Evolutionary conservation across 306 rosid genomes (phyloP).

Genomic region (Potentilla sterilis): DNA sequence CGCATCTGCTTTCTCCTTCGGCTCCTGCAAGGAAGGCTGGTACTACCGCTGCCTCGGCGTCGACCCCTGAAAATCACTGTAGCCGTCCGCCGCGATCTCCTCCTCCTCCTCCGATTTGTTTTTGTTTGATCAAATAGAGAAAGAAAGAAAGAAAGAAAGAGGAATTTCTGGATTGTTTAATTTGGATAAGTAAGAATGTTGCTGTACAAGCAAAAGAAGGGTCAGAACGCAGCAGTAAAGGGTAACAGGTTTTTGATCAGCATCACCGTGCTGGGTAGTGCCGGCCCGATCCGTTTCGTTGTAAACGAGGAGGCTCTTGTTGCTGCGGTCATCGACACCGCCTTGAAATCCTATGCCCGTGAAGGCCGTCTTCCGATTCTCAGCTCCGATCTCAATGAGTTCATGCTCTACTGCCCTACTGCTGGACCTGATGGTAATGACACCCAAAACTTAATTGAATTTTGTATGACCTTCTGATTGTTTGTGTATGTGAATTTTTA

Average conservation of each 20-base stretch:
- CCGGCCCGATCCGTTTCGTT: slow-evolving; percentile 93
- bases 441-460: background rate
- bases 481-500: no score
- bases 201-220: slow-evolving; percentile 83
- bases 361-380: slow-evolving; percentile 90
- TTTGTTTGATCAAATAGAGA: no score
- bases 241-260: slow-evolving; percentile 68
- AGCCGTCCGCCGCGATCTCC: no score
- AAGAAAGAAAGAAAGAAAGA: no score
- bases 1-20: slow-evolving; percentile 64
- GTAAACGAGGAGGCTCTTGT: slow-evolving; percentile 69
- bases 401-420: slow-evolving; percentile 68
- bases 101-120: no score
- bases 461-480: no score
- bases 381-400: slow-evolving; percentile 47
- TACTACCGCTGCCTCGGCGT: slow-evolving; percentile 98
- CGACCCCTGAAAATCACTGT: slow-evolving; percentile 48
- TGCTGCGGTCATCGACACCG: slow-evolving; percentile 71
- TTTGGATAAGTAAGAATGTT: no score
- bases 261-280: slow-evolving; percentile 82
- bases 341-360: slow-evolving; percentile 84
- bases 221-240: slow-evolving; percentile 40
- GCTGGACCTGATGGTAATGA: slow-evolving; percentile 68
- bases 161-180: no score
- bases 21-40: slow-evolving; percentile 96